Conservation (phyloP, 2,329 filamentous ascomycete species). For the Cryphonectria nitschkei region DNA sequence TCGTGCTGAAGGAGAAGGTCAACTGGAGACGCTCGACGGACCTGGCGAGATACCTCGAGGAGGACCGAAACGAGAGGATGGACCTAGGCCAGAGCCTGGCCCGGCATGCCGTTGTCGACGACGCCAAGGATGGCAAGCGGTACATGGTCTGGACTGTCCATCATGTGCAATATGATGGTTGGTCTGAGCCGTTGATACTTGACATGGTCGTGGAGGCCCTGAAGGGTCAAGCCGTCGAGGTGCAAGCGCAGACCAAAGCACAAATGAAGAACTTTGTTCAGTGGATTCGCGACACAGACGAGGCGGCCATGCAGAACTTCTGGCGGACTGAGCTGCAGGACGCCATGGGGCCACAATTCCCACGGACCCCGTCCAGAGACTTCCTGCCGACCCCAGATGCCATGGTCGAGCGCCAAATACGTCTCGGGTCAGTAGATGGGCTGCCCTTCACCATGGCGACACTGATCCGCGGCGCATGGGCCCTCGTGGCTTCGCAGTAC, state of each 20-base stretch:
- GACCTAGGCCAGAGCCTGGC: conserved; percentile 41
- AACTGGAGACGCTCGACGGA: conserved; percentile 35
- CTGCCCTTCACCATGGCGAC: conserved; percentile 29
- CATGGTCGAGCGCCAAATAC: conserved; percentile 33
- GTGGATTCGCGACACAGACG: conserved; percentile 48
- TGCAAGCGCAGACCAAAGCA: conserved; percentile 30
- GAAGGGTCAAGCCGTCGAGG: conserved; percentile 29
- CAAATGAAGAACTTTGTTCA: conserved; percentile 39
- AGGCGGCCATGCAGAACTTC: conserved; percentile 45
- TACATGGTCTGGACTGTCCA: conserved; percentile 45
- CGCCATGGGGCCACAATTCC: conserved; percentile 52
- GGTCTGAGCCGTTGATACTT: conserved; percentile 37
- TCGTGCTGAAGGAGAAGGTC: conserved; percentile 39
- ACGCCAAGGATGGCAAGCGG: conserved; percentile 22
- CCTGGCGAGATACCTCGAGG: conserved; percentile 37
- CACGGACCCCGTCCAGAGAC: conserved; percentile 50
- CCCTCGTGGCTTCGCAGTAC: conserved; percentile 57
- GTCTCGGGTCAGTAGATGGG: conserved; percentile 31
- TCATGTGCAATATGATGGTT: conserved; percentile 45
- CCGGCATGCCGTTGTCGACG: conserved; percentile 41
- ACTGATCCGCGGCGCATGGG: conserved; percentile 56
- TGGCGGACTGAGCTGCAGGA: conserved; percentile 51
- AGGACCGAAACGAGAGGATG: conserved; percentile 29
- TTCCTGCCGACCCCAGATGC: conserved; percentile 48
- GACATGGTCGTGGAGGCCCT: conserved; percentile 33